Percentiles rank a stretch among this genome's conserved stretches.
phyloP scores from a whole-genome alignment of 192 early-diverging fungal species.

The Phlyctochytrium bullatum region DNA sequence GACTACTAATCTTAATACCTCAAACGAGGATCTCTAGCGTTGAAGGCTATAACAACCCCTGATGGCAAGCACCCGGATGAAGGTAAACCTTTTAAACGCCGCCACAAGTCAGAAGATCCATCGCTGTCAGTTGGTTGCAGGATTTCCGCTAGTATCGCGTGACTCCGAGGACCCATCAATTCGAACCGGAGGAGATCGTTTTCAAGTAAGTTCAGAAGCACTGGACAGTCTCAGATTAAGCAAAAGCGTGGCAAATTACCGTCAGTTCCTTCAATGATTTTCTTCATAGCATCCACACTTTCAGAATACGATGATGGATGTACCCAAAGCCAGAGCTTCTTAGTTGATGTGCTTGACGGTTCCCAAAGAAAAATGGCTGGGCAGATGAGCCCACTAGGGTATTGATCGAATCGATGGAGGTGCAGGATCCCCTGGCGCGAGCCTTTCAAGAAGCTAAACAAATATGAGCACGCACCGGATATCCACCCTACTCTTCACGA shows the following conservation, averaged over 20 bases:
- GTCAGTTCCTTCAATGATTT: background rate
- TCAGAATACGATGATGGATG: slow-evolving; percentile 67
- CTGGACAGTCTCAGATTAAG: too few relatives aligned
- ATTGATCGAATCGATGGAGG: slow-evolving; percentile 51
- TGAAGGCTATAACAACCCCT: slow-evolving; percentile 75
- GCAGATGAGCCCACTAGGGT: slow-evolving; percentile 62
- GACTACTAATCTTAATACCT: too few relatives aligned
- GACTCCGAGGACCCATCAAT: slow-evolving; percentile 82
- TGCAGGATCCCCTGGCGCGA: slow-evolving; percentile 52
- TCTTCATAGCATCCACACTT: slow-evolving; percentile 32
- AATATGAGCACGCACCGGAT: background rate
- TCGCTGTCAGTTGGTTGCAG: slow-evolving; percentile 38
- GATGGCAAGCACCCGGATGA: slow-evolving; percentile 79
- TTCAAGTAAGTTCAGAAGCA: slow-evolving; percentile 20
- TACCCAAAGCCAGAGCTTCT: slow-evolving; percentile 74
- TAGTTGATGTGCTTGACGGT: slow-evolving; percentile 34
- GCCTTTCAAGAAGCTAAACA: slow-evolving; percentile 59
- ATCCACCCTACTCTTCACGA: slow-evolving; percentile 11
- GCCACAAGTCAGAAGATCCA: slow-evolving; percentile 18
- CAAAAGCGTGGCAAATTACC: too few relatives aligned
- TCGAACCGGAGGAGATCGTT: slow-evolving; percentile 71
- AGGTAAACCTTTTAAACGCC: slow-evolving; percentile 57
- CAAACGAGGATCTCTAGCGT: slow-evolving; percentile 82
- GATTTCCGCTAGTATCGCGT: slow-evolving; percentile 67
- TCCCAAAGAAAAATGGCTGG: slow-evolving; percentile 79